Percentiles rank a stretch among this genome's conserved stretches.
Evolutionary conservation across 140 eudicot species (phyloP).

Genomic region (Senecio squalidus): DNA sequence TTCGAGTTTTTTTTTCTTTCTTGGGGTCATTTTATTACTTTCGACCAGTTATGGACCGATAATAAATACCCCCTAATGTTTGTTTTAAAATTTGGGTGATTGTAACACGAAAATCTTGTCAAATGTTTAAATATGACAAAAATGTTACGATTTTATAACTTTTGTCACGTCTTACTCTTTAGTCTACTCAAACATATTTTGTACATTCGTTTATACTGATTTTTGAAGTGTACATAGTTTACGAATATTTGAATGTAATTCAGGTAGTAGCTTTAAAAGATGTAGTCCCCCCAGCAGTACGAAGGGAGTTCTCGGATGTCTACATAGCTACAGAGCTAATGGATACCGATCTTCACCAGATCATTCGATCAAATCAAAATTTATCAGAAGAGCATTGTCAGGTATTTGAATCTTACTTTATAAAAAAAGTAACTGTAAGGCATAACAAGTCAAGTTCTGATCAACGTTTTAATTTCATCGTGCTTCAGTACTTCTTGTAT

Average conservation of each 20-base stretch:
- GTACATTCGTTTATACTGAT: too few species aligned
- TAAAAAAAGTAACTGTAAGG: neutral
- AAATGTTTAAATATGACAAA: too few species aligned
- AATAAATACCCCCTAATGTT: too few species aligned
- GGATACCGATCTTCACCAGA: conserved; percentile 76
- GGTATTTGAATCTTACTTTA: conserved; percentile 30
- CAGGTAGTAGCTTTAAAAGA: conserved; percentile 56
- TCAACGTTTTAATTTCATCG: neutral
- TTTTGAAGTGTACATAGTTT: too few species aligned
- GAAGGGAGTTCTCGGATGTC: conserved; percentile 49
- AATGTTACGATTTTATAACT: too few species aligned
- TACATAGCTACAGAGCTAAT: conserved; percentile 63
- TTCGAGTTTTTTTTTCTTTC: too few species aligned
- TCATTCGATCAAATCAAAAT: conserved; percentile 54
- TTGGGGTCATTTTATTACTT: too few species aligned
- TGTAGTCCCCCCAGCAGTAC: conserved; percentile 56
- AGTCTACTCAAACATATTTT: too few species aligned
- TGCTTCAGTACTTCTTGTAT: conserved; percentile 54
- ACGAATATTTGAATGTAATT: conserved; percentile 1
- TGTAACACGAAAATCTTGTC: too few species aligned
- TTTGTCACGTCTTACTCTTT: too few species aligned
- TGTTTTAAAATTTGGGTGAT: too few species aligned
- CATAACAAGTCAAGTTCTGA: conserved; percentile 2
- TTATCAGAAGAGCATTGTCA: conserved; percentile 74
- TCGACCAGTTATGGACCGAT: too few species aligned